Evolutionary conservation across 352 stramenopile genomes (phyloP).

Genomic region (Phytophthora multivora): DNA sequence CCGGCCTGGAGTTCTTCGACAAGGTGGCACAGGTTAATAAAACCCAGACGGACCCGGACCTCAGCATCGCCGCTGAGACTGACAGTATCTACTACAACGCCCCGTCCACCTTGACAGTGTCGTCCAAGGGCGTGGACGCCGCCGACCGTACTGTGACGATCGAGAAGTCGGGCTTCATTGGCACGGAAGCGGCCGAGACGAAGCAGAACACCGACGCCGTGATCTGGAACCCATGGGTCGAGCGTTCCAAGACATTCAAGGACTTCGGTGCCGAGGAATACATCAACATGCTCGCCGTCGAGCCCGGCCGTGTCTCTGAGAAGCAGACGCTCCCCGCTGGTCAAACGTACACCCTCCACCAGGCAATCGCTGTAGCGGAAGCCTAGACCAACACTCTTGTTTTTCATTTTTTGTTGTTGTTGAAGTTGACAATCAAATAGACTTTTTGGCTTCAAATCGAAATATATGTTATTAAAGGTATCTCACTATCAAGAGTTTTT

Average conservation of each 20-base stretch:
- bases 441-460: no score
- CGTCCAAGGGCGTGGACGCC: conserved; percentile 46
- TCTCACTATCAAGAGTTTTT: no score
- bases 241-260: conserved; percentile 90
- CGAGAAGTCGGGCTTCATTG: conserved; percentile 61
- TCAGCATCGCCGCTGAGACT: conserved; percentile 77
- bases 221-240: conserved; percentile 93
- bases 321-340: conserved; percentile 45
- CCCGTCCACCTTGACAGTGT: conserved; percentile 53
- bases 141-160: conserved; percentile 58
- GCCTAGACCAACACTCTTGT: background rate
- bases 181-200: conserved; percentile 21
- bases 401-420: conserved; percentile 11
- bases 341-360: conserved; percentile 48
- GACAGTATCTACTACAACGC: conserved; percentile 89
- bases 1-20: conserved; percentile 80
- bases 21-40: conserved; percentile 78
- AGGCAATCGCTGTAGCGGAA: conserved; percentile 16
- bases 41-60: conserved; percentile 48
- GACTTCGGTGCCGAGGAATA: conserved; percentile 96
- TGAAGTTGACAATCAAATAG: conserved; percentile 17
- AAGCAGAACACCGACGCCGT: conserved; percentile 71
- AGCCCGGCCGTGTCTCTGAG: conserved; percentile 86
- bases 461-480: no score
- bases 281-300: conserved; percentile 94